phyloP scores from a whole-genome alignment of 768 basidiomycete species.

The Mycena floridula region DNA sequence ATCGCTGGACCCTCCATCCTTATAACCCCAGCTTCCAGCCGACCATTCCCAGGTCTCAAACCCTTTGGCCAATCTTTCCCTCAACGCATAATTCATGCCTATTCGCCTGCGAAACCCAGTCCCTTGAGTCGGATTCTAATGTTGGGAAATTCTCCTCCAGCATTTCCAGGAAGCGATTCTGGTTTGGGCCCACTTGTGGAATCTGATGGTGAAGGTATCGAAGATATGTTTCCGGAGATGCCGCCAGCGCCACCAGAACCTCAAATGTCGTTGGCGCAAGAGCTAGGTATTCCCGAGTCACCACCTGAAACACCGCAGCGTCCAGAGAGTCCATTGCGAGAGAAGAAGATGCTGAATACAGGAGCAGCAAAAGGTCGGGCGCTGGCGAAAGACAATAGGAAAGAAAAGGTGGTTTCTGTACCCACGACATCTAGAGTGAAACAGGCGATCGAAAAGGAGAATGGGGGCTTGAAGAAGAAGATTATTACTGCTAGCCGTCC shows the following conservation, averaged over 20 bases:
- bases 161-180: background rate
- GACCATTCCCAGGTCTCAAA: conserved; percentile 66
- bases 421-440: conserved; percentile 3
- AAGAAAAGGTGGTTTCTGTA: conserved; percentile 7
- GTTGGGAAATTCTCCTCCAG: conserved; percentile 52
- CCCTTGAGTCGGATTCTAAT: conserved; percentile 75
- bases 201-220: background rate
- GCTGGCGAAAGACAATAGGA: conserved; percentile 28
- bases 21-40: conserved; percentile 23
- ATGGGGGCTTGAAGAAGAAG: conserved; percentile 15
- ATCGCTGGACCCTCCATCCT: background rate
- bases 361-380: too few relatives aligned
- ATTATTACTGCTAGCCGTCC: background rate
- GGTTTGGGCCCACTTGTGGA: background rate
- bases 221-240: conserved; percentile 14
- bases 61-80: too few relatives aligned
- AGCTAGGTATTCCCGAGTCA: conserved; percentile 37
- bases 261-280: conserved; percentile 35
- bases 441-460: conserved; percentile 31
- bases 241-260: conserved; percentile 8
- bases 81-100: conserved; percentile 69
- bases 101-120: conserved; percentile 76
- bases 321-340: conserved; percentile 47
- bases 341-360: conserved; percentile 42
- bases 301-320: conserved; percentile 18